Evolutionary conservation across 306 rosid genomes (phyloP), one percentile per base, ranked within the genome.

Genomic region (Pyrus bretschneideri): DNA sequence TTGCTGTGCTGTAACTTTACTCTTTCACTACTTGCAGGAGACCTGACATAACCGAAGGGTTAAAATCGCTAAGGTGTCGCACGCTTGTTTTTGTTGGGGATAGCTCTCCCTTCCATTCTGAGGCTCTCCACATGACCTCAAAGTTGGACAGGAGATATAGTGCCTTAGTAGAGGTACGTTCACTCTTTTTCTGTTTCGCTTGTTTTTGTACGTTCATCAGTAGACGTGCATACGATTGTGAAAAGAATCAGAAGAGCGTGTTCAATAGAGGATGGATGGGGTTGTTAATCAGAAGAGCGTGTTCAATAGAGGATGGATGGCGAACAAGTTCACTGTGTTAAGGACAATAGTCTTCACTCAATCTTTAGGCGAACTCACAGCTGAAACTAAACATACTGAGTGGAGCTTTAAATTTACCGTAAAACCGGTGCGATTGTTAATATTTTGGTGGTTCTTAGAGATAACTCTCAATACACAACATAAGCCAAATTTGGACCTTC

Each of bases 1-100:
- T 44, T 33, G 22, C 31, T 30, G 27, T 22, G 45, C 51, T 81
- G 3, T 58, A 84, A 81, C 78, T 52, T 67, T 51, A 21, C 33
- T 45, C 2, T 77, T 71, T 80, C 45, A 74, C 70, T 72, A 69
- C 78, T 81, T 76, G 70, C 85, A 93, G 98, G 86, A 89, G 98
- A 76, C 90, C 85, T 17, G 98, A 93, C 85, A 88, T 93, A 60
- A 87, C 93, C 0, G 85, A 87, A 42, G 93, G 97, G 54, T 78
- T 93, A 84, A 91, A 86, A 84, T 79, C 83, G 55, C 76, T 93
- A 58, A 86, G 80, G 84, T 93, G 98, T 35, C 93, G 98, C n/a
- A 89, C 97, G 1, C 97, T 91, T 69, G 89, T 93, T 51, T 93
- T 91, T 72, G 93, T 93, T 25, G 98, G 98, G 80, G 98, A 93